These are phyloP conservation scores for Emergomyces pasteurianus DNA, from an alignment of 2,329 filamentous ascomycete genomes.

Conservation along the genomic window DNA sequence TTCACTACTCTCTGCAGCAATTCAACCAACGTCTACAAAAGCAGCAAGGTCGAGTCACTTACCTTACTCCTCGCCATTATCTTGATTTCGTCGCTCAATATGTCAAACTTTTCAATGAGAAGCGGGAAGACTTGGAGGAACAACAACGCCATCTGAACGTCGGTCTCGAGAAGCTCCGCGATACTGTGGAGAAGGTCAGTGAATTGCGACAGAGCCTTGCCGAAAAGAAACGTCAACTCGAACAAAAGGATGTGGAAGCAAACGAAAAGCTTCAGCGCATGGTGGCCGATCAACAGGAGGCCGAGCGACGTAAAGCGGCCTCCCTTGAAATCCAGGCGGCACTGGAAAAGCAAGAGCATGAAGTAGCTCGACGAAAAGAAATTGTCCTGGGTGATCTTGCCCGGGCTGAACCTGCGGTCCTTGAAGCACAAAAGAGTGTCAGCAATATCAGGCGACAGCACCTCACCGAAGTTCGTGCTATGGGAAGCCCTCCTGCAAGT, in stretches of 20 bases:
- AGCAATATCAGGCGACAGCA: conserved; percentile 98
- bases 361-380: conserved; percentile 70
- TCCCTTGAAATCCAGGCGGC: conserved; percentile 82
- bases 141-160: conserved; percentile 98
- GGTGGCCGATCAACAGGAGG: conserved; percentile 90
- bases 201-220: conserved; percentile 83
- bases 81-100: conserved; percentile 97
- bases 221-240: conserved; percentile 85
- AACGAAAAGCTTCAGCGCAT: conserved; percentile 96
- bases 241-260: conserved; percentile 87
- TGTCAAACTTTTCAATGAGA: conserved; percentile 93
- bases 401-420: conserved; percentile 81
- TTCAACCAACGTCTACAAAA: conserved; percentile 83
- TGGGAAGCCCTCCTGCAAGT: conserved; percentile 82
- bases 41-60: conserved; percentile 86
- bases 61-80: conserved; percentile 91
- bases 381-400: conserved; percentile 81
- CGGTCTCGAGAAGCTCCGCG: conserved; percentile 89
- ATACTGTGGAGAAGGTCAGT: conserved; percentile 94
- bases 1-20: conserved; percentile 83
- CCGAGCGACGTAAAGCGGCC: conserved; percentile 77
- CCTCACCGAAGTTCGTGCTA: conserved; percentile 91
- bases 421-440: conserved; percentile 88
- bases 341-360: conserved; percentile 77
- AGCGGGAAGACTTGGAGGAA: conserved; percentile 95